Conservation (phyloP, 192 early-diverging fungal genomes). For the Entomortierella parvispora region DNA sequence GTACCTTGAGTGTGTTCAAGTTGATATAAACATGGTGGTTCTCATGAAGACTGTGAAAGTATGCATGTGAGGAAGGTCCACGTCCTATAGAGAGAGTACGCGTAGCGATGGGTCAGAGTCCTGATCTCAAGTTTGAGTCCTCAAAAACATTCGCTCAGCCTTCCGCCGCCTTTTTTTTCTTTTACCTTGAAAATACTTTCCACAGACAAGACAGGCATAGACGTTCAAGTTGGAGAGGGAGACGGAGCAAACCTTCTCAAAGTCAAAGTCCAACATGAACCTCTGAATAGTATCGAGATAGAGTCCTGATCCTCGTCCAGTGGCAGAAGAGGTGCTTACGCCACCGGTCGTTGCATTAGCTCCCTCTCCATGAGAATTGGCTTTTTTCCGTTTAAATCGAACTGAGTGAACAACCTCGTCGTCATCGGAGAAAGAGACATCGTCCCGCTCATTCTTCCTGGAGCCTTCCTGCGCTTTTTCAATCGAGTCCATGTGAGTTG, state of each 20-base stretch:
- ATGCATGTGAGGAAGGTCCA: slow-evolving; percentile 90
- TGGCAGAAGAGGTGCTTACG: neutral
- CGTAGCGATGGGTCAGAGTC: neutral
- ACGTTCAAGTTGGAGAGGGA: slow-evolving; percentile 94
- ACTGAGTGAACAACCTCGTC: slow-evolving; percentile 46
- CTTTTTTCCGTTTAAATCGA: slow-evolving; percentile 39
- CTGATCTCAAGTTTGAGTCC: too few relatives aligned
- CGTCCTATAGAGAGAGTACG: slow-evolving; percentile 65
- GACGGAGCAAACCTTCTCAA: slow-evolving; percentile 97
- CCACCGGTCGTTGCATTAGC: neutral
- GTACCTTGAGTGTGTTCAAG: slow-evolving; percentile 78
- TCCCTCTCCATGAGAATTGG: slow-evolving; percentile 2
- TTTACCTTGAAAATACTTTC: slow-evolving; percentile 92
- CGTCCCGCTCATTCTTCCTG: slow-evolving; percentile 25
- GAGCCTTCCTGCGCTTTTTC: slow-evolving; percentile 12
- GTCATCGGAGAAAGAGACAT: slow-evolving; percentile 29
- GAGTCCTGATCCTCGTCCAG: slow-evolving; percentile 37
- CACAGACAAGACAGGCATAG: slow-evolving; percentile 96
- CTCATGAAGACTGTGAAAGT: slow-evolving; percentile 94
- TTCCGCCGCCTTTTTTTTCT: neutral
- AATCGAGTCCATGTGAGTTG: slow-evolving; percentile 15
- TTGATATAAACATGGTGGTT: slow-evolving; percentile 98
- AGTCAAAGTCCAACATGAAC: slow-evolving; percentile 94
- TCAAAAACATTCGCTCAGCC: too few relatives aligned
- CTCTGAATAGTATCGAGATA: slow-evolving; percentile 73